Percentiles rank a stretch among this genome's conserved stretches.
Evolutionary conservation across 2,329 filamentous ascomycete genomes (phyloP).

Genomic region (Paraconiothyrium brasiliense): DNA sequence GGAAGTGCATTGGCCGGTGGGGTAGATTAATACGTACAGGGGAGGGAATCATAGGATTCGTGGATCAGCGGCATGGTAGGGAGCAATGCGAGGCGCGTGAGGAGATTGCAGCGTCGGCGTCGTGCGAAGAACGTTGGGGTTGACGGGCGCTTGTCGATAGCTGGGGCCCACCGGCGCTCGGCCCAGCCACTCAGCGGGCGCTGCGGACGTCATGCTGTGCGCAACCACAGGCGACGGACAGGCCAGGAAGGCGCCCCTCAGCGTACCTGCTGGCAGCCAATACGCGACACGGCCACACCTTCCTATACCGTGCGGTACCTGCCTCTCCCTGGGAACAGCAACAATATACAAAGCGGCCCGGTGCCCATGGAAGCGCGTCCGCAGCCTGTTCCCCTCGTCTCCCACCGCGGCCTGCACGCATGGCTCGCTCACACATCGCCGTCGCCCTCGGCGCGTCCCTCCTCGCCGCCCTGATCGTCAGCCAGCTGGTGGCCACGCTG

Average conservation of each 20-base stretch:
- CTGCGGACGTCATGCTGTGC: slow-evolving; percentile 25
- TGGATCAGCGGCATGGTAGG: slow-evolving; percentile 70
- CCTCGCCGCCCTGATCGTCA: slow-evolving; percentile 44
- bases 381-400: slow-evolving; percentile 6
- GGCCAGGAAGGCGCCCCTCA: neutral
- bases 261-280: slow-evolving; percentile 5
- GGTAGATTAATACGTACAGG: slow-evolving; percentile 66
- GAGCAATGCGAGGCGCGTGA: slow-evolving; percentile 15
- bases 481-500: slow-evolving; percentile 46
- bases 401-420: slow-evolving; percentile 33
- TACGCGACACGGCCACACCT: slow-evolving; percentile 4
- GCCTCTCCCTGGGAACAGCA: neutral
- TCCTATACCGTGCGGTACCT: slow-evolving; percentile 12
- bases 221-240: neutral
- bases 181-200: slow-evolving; percentile 1
- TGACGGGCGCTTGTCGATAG: slow-evolving; percentile 19
- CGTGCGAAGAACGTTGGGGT: slow-evolving; percentile 20
- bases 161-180: slow-evolving; percentile 13
- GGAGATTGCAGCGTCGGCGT: slow-evolving; percentile 26
- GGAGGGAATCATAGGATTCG: slow-evolving; percentile 80
- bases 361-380: slow-evolving; percentile 26
- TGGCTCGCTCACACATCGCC: slow-evolving; percentile 52
- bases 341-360: slow-evolving; percentile 7
- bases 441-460: slow-evolving; percentile 50
- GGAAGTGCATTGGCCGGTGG: neutral